Base-by-base conservation (phyloP, 1,139 yeast species). In the Hemisphaericaspora subhashii region DNA sequence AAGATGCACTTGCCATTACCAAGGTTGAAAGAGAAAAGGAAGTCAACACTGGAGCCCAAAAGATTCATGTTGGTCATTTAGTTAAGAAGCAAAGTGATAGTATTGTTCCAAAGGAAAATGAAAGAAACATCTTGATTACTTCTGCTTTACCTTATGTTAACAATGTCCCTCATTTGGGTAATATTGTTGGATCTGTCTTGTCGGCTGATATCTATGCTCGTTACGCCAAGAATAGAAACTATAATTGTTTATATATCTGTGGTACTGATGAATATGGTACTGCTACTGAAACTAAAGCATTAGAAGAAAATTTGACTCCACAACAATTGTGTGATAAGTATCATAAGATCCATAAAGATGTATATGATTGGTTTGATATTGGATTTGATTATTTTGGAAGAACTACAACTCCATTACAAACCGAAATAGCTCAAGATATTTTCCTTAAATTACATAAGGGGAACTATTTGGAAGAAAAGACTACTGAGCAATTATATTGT, bases 221-320 rank as follows among this genome's bases (percentile, higher is more conserved):
- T 60, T 92, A 86, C 65, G 81, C 86, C 58, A 90, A 89, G 64
- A 82, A 85, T 51, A 81, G 97, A 69, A 87, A 89, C 63, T 83
- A 85, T 69, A 92, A 90, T 60, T 74, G 96, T 16, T 68, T 92
- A 46, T 92, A 72, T 56, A 68, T 92, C 43, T 89, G 98, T 67
- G 99, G 99, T 66, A 94, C 98, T 27, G 99, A 92, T 61, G 99
- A 92, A 66, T 94, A 92, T 61, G 99, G 99, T 60, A 92, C 99
- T 45, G 99, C 99, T 37, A 92, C 98, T 18, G 99, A 92, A 65
- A 94, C 98, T 26, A 92, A 92, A 66, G 98, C 98, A 9, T 71
- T 92, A 42, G 98, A 92, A 64, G 98, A 92, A 57, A 83, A 85
- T 33, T 83, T 87, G 45, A 77, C 95, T 4, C 98, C 99, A 35